These are phyloP conservation scores for Elsinoe batatas DNA, from an alignment of 2,329 filamentous ascomycete genomes.

Conservation along the genomic window DNA sequence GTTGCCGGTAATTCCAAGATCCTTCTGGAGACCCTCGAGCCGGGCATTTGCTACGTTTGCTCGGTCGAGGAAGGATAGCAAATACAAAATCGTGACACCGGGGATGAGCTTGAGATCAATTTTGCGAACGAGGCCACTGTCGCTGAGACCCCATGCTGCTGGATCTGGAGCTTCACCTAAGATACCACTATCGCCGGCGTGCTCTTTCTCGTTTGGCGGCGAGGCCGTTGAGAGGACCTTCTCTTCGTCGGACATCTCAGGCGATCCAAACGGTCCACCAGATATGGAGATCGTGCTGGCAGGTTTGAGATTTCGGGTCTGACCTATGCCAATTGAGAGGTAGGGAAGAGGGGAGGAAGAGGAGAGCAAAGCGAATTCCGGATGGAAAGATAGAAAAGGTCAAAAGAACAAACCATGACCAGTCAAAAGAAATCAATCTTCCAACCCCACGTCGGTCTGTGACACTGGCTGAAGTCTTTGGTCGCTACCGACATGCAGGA, in stretches of 20 bases:
- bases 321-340: too few species aligned
- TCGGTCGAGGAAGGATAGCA: constrained; percentile 31
- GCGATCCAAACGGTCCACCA: neutral
- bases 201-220: neutral
- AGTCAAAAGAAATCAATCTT: neutral
- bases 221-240: constrained; percentile 1
- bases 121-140: constrained; percentile 50
- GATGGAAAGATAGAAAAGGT: neutral
- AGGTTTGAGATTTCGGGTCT: too few species aligned
- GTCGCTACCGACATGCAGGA: too few species aligned
- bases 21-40: constrained; percentile 28
- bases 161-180: constrained; percentile 32
- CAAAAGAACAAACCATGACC: neutral
- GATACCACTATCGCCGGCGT: neutral
- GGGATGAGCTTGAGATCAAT: constrained; percentile 36
- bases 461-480: neutral
- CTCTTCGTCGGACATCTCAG: constrained; percentile 10
- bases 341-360: neutral
- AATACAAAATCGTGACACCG: constrained; percentile 33
- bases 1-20: constrained; percentile 39
- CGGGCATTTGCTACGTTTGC: constrained; percentile 37
- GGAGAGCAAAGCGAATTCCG: neutral
- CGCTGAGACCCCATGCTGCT: constrained; percentile 39
- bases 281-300: neutral
- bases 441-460: neutral